Evolutionary conservation across 2,329 filamentous ascomycete genomes (phyloP).

Genomic region (Raffaelea albimanens): DNA sequence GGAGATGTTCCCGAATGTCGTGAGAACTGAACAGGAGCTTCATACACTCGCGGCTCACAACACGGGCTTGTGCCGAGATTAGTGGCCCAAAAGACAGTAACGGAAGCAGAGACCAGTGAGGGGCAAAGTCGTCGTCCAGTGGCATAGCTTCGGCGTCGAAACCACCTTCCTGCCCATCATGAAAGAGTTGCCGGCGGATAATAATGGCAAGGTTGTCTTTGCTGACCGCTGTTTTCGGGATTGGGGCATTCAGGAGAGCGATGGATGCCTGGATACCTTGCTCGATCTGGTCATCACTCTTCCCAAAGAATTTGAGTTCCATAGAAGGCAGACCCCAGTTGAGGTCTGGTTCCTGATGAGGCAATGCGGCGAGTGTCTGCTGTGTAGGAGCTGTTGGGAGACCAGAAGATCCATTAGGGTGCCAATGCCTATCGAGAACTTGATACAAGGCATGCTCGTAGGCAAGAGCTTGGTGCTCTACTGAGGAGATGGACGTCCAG

Average conservation of each 20-base stretch:
- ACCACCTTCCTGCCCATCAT: slow-evolving; percentile 5
- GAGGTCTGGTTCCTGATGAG: background rate
- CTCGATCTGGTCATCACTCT: slow-evolving; percentile 36
- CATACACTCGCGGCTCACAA: slow-evolving; percentile 71
- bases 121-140: slow-evolving; percentile 28
- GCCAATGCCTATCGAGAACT: slow-evolving; percentile 16
- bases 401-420: background rate
- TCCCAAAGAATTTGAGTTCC: slow-evolving; percentile 38
- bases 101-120: slow-evolving; percentile 51
- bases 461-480: slow-evolving; percentile 49
- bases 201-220: slow-evolving; percentile 30
- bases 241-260: slow-evolving; percentile 28
- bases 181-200: slow-evolving; percentile 29
- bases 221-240: slow-evolving; percentile 8
- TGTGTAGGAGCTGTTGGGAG: background rate
- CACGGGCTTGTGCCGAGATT: slow-evolving; percentile 61
- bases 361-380: background rate
- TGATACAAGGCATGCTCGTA: slow-evolving; percentile 37
- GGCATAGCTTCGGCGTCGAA: background rate
- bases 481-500: slow-evolving; percentile 57
- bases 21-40: slow-evolving; percentile 66
- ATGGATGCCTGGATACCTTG: slow-evolving; percentile 42
- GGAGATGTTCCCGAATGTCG: slow-evolving; percentile 60
- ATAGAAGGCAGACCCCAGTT: slow-evolving; percentile 8
- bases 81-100: slow-evolving; percentile 68